A percentile compares a stretch with the other conserved stretches of the same genome.
Evolutionary conservation across 208 protist species (phyloP).

Genomic region (Novymonas esmeraldas): DNA sequence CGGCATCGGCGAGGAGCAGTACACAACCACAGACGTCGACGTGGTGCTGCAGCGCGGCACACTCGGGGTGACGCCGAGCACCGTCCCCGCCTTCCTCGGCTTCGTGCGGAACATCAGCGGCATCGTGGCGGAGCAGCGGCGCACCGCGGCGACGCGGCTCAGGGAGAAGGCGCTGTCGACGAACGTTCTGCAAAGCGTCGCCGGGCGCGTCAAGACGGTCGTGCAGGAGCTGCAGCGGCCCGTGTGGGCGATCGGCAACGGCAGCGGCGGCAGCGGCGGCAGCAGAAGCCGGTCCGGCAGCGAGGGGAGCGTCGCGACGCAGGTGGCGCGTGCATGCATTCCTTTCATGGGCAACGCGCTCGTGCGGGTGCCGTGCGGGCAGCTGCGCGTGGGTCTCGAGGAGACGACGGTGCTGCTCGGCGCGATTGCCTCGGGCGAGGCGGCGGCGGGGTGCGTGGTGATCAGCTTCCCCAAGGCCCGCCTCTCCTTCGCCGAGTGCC

Average conservation of each 20-base stretch:
- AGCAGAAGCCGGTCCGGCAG: conserved; percentile 1
- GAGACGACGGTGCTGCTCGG: conserved; percentile 72
- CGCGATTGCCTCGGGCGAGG: conserved; percentile 44
- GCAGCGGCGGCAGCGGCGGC: conserved; percentile 8
- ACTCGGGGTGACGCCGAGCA: conserved; percentile 78
- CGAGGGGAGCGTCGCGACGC: conserved; percentile 14
- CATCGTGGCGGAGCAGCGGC: conserved; percentile 57
- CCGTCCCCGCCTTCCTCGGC: conserved; percentile 64
- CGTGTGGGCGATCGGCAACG: background rate
- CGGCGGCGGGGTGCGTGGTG: conserved; percentile 61
- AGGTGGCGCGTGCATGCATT: conserved; percentile 23
- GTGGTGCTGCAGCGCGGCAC: conserved; percentile 44
- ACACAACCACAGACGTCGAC: conserved; percentile 54
- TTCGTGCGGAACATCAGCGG: conserved; percentile 57
- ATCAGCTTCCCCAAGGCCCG: conserved; percentile 50
- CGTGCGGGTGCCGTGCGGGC: conserved; percentile 68
- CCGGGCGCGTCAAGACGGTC: background rate
- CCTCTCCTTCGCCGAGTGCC: conserved; percentile 80
- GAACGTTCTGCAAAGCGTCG: background rate
- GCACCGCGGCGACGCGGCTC: conserved; percentile 37
- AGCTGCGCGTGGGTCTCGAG: conserved; percentile 55
- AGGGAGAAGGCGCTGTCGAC: conserved; percentile 12
- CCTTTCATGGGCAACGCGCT: conserved; percentile 76
- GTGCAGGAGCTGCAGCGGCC: background rate
- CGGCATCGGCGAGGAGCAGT: conserved; percentile 65